A percentile compares a stretch with the other conserved stretches of the same genome.
phyloP scores from a whole-genome alignment of 805 yeast genomes.

The Torulaspora delbrueckii region DNA sequence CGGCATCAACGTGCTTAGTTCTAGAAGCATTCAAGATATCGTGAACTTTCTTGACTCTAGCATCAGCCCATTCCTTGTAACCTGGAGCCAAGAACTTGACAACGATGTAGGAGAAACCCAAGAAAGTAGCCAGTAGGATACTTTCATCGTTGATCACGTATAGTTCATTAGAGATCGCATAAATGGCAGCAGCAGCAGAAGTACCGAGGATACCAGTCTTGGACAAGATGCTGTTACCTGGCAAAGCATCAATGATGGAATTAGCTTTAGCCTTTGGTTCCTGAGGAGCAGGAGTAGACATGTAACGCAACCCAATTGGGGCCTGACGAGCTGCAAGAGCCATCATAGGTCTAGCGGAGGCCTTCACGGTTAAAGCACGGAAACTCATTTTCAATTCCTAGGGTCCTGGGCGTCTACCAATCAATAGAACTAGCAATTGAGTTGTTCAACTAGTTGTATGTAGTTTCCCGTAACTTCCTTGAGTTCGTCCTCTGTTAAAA shows the following conservation, averaged over 20 bases:
- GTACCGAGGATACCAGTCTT: slow-evolving; percentile 96
- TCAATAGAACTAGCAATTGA: too few relatives aligned
- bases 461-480: background rate
- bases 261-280: slow-evolving; percentile 91
- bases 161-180: slow-evolving; percentile 90
- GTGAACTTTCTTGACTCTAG: slow-evolving; percentile 74
- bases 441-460: background rate
- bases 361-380: slow-evolving; percentile 28
- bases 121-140: slow-evolving; percentile 73
- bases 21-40: slow-evolving; percentile 83
- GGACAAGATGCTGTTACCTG: slow-evolving; percentile 81
- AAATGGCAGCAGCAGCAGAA: slow-evolving; percentile 87
- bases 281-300: slow-evolving; percentile 45
- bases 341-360: slow-evolving; percentile 24
- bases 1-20: slow-evolving; percentile 85
- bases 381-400: slow-evolving; percentile 23
- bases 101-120: slow-evolving; percentile 66
- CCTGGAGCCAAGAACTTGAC: slow-evolving; percentile 91
- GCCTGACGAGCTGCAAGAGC: slow-evolving; percentile 25
- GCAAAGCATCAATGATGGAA: slow-evolving; percentile 84
- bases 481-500: background rate
- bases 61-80: slow-evolving; percentile 90
- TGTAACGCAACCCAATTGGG: slow-evolving; percentile 51
- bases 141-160: slow-evolving; percentile 94
- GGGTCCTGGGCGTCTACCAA: background rate